A percentile compares a stretch with the other conserved stretches of the same genome.
These are phyloP conservation scores for Cyclotella distinguenda DNA, from an alignment of 108 stramenopile species.

Conservation along the genomic window DNA sequence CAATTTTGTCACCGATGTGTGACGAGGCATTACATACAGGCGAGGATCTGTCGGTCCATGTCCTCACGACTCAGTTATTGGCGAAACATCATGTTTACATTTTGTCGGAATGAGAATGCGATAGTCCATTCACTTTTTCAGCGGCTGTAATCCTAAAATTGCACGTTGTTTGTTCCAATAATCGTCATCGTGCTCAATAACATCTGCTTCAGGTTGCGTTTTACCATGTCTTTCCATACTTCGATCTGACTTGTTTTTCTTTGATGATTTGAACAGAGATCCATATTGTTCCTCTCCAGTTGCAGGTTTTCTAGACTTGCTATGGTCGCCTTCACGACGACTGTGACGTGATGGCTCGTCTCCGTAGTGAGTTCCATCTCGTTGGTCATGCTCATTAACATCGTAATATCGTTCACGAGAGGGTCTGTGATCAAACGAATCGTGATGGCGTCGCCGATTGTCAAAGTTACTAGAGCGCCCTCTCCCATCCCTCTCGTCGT, in stretches of 20 bases:
- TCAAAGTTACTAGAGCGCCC: not conserved
- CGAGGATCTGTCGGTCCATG: too few relatives aligned
- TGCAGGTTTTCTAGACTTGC: not conserved
- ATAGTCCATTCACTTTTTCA: constrained; percentile 34
- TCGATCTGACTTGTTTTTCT: constrained; percentile 6
- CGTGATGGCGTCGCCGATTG: too few relatives aligned
- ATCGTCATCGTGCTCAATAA: constrained; percentile 45
- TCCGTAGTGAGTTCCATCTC: not conserved
- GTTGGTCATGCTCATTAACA: constrained; percentile 1
- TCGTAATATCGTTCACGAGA: not conserved
- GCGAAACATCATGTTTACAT: too few relatives aligned
- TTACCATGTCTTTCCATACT: constrained; percentile 8
- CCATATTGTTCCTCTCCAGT: constrained; percentile 55
- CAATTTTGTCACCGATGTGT: too few relatives aligned
- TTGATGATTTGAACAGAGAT: constrained; percentile 58
- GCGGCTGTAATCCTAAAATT: constrained; percentile 76
- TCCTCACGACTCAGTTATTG: too few relatives aligned
- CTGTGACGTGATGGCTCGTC: constrained; percentile 3
- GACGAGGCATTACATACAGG: too few relatives aligned
- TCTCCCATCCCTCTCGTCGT: not conserved
- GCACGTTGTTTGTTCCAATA: constrained; percentile 85
- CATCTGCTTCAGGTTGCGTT: not conserved
- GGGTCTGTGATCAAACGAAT: not conserved
- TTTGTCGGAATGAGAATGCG: not conserved
- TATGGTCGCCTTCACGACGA: not conserved